Conservation (phyloP, 1,284 basidiomycete species). For the Meripilus lineatus region DNA sequence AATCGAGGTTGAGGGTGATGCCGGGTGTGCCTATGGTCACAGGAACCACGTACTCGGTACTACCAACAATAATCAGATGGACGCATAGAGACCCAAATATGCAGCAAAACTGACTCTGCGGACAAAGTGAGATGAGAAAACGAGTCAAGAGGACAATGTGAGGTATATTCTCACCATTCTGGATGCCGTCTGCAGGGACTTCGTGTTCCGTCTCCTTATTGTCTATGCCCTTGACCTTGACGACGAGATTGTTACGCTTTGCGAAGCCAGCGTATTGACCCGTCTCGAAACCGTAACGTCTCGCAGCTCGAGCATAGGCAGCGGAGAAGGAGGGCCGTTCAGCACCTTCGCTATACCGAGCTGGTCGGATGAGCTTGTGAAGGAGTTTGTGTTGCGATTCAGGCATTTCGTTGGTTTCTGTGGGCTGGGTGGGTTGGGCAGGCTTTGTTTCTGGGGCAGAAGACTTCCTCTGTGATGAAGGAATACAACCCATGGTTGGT, state of each 20-base stretch:
- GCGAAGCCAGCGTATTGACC: constrained; percentile 27
- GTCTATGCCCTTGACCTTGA: constrained; percentile 23
- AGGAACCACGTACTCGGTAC: constrained; percentile 34
- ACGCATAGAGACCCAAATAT: constrained; percentile 1
- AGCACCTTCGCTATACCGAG: constrained; percentile 16
- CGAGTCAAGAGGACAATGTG: not conserved
- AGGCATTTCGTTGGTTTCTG: no score
- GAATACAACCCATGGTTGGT: no score
- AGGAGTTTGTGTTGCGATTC: constrained; percentile 14
- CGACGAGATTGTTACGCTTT: constrained; percentile 25
- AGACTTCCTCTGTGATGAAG: no score
- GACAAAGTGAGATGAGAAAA: not conserved
- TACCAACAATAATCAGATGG: constrained; percentile 7
- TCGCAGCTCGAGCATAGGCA: constrained; percentile 30
- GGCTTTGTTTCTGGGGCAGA: no score
- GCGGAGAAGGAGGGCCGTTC: constrained; percentile 26
- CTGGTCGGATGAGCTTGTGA: constrained; percentile 23
- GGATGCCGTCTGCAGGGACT: constrained; percentile 30
- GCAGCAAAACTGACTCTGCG: constrained; percentile 12
- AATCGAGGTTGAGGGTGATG: constrained; percentile 33
- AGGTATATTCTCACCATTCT: constrained; percentile 27
- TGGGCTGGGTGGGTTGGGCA: no score
- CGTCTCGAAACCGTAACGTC: constrained; percentile 28
- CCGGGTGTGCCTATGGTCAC: constrained; percentile 36
- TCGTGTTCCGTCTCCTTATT: constrained; percentile 27